Conservation (phyloP, 345 rosid genomes). For the Xanthoceras sorbifolium region DNA sequence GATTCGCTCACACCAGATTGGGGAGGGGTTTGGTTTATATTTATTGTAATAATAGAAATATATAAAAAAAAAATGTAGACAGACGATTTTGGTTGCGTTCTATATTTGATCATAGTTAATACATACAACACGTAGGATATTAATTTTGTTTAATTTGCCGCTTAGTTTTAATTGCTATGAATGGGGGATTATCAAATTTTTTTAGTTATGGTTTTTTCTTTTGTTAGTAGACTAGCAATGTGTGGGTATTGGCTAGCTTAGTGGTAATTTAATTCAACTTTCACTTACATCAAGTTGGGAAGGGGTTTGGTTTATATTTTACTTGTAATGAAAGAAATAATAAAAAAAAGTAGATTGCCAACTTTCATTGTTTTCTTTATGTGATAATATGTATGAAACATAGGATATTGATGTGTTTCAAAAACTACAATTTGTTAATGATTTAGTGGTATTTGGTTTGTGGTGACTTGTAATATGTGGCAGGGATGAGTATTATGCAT, state of each 20-base stretch:
- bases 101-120: neutral
- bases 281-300: neutral
- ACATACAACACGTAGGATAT: neutral
- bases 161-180: neutral
- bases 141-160: neutral
- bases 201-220: neutral
- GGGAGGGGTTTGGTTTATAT: neutral
- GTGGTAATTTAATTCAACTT: neutral
- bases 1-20: neutral
- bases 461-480: conserved; percentile 13
- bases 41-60: neutral
- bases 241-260: neutral
- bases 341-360: neutral
- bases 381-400: neutral
- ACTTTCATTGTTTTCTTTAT: neutral
- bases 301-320: neutral
- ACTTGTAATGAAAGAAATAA: too few relatives aligned
- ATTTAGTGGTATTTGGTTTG: conserved; percentile 4
- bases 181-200: neutral
- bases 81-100: neutral
- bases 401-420: neutral
- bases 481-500: conserved; percentile 97
- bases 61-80: neutral
- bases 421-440: neutral
- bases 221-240: neutral